Conservation (phyloP, 169 alveolate species). For the Plasmodium cynomolgi region DNA sequence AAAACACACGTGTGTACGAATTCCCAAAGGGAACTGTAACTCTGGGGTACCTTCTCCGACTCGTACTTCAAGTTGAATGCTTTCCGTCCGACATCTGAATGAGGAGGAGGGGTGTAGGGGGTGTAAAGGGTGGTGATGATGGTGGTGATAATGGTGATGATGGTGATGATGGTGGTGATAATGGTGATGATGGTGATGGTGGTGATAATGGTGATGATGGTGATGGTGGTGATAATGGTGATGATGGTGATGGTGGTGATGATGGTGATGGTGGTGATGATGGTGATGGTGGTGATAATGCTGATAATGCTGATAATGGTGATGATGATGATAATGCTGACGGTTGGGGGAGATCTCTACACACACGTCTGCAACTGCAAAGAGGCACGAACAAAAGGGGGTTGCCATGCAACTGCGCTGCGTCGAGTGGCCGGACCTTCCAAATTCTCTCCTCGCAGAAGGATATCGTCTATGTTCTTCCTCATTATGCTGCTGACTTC, state of each 20-base stretch:
- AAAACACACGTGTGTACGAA: background rate
- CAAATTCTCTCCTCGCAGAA: constrained; percentile 84
- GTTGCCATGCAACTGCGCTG: background rate
- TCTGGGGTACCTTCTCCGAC: constrained; percentile 63
- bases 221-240: no score
- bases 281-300: no score
- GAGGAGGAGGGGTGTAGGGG: background rate
- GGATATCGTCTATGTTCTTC: constrained; percentile 83
- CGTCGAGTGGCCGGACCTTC: constrained; percentile 76
- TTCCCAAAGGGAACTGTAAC: background rate
- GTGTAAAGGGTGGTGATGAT: background rate
- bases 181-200: no score
- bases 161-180: no score
- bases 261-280: no score
- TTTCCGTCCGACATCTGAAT: constrained; percentile 84
- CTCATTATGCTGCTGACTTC: constrained; percentile 86
- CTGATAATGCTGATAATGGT: no score
- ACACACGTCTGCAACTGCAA: background rate
- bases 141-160: no score
- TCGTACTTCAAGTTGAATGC: constrained; percentile 75
- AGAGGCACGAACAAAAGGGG: background rate
- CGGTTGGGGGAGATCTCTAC: background rate
- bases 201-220: no score
- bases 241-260: no score
- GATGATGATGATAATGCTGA: no score